These are phyloP conservation scores for Monoraphidium neglectum DNA, from an alignment of 139 green algal species.

Conservation along the genomic window DNA sequence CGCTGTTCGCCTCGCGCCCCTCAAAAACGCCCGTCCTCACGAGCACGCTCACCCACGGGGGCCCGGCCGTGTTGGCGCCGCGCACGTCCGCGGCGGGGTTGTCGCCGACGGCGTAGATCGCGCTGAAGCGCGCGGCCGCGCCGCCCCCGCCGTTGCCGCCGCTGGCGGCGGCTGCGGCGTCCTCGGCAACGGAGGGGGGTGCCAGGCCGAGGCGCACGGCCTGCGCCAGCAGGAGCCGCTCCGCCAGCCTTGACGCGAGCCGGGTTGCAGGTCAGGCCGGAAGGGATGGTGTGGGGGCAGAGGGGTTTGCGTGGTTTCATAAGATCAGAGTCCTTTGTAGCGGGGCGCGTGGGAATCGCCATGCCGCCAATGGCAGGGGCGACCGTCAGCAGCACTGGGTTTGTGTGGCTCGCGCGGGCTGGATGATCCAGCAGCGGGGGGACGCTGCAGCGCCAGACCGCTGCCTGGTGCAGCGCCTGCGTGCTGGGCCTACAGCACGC, in stretches of 20 bases:
- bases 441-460: no score
- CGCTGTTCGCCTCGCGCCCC: slow-evolving; percentile 50
- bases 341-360: no score
- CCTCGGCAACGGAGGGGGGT: not conserved
- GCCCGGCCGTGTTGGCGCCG: slow-evolving; percentile 66
- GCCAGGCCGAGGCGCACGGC: slow-evolving; percentile 49
- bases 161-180: not conserved
- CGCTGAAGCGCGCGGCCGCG: slow-evolving; percentile 25
- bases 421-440: no score
- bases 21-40: slow-evolving; percentile 80
- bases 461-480: no score
- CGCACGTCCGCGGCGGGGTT: slow-evolving; percentile 80
- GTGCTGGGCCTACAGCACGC: no score
- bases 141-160: not conserved
- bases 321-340: no score
- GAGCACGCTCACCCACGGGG: slow-evolving; percentile 80
- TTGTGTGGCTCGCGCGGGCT: no score
- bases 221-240: slow-evolving; percentile 61
- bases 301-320: no score
- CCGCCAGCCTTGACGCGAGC: slow-evolving; percentile 57
- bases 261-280: no score
- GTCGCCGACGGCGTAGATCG: slow-evolving; percentile 82
- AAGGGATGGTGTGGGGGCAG: no score
- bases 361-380: no score
- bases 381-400: no score